Evolutionary conservation across 129 eudicot species (phyloP), one percentile per base, ranked within the genome.

Genomic region (Pseudognaphalium luteoalbum): DNA sequence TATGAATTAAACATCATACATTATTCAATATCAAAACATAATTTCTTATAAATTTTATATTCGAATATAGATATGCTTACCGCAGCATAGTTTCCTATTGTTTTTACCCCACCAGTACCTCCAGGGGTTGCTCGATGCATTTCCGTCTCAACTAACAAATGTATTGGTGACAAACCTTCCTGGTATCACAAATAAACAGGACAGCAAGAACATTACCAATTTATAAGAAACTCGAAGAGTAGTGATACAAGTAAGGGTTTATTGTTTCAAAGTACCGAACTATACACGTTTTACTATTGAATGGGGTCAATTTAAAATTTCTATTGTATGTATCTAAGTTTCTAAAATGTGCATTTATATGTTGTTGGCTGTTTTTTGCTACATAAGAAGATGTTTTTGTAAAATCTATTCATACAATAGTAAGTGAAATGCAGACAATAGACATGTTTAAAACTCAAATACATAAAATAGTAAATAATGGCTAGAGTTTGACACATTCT

Each of bases 51-150:
- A 57, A 6, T 16, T 57, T 7, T n/a, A 57, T 25, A 25, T 0
- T 19, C 10, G 6, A 57, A 19, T 57, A 57, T 19, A 57, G 4
- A 52, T 14, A 51, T 68, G 65, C 90, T 84, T 86, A 94, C 99
- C 35, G 96, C 84, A 22, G 99, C 99, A 86, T 94, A 94, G 56
- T 94, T 94, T 79, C 97, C 97, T 61, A 94, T 85, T 5, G 96
- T 91, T 80, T 94, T 94, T 39, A 94, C 96, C 33, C 94, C 96
- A 52, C 99, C 99, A 44, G 99, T 91, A 58, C 99, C 97, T 79
- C 99, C 99, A 70, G 97, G 99, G 56, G 90, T 85, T 68, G 98
- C 98, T 73, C 97, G 88, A 81, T 93, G 98, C 88, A 90, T 82
- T 75, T 90, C 91, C 67, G 92, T 93, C 82, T 93, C 97, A 72